Conservation (phyloP, 192 early-diverging fungal genomes). For the Funneliformis mosseae region DNA sequence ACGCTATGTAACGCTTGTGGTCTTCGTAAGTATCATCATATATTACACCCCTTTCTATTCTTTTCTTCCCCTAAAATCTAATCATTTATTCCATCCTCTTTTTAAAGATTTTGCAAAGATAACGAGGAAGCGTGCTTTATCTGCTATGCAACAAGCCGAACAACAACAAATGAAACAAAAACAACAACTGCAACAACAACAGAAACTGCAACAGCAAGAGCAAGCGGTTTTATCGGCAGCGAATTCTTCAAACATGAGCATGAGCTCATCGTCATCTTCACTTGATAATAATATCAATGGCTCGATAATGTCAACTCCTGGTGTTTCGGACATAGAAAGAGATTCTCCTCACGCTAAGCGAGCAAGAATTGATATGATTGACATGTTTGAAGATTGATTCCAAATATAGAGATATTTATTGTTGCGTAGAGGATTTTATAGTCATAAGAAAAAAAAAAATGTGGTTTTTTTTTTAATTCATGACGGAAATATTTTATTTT, state of each 20-base stretch:
- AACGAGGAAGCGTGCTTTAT: slow-evolving; percentile 11
- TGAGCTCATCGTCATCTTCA: background rate
- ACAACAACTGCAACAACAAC: background rate
- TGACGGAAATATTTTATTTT: no score
- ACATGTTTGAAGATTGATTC: background rate
- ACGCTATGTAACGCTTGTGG: slow-evolving; percentile 97
- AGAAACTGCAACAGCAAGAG: background rate
- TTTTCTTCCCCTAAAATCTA: background rate
- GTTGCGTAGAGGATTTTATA: no score
- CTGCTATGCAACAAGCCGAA: slow-evolving; percentile 7
- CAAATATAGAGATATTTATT: no score
- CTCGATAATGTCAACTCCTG: background rate
- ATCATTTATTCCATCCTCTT: background rate
- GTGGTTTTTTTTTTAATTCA: no score
- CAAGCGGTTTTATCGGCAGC: background rate
- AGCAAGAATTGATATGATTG: background rate
- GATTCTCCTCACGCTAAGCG: background rate
- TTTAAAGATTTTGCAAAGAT: slow-evolving; percentile 28
- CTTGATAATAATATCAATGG: background rate
- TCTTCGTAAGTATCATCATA: slow-evolving; percentile 62
- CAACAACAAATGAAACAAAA: slow-evolving; percentile 3
- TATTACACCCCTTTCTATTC: background rate
- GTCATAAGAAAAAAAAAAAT: no score
- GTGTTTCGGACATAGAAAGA: background rate
- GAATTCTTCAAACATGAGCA: no score